A percentile compares a stretch with the other conserved stretches of the same genome.
phyloP scores from a whole-genome alignment of 2,329 filamentous ascomycete genomes.

The Xylaria sp. region DNA sequence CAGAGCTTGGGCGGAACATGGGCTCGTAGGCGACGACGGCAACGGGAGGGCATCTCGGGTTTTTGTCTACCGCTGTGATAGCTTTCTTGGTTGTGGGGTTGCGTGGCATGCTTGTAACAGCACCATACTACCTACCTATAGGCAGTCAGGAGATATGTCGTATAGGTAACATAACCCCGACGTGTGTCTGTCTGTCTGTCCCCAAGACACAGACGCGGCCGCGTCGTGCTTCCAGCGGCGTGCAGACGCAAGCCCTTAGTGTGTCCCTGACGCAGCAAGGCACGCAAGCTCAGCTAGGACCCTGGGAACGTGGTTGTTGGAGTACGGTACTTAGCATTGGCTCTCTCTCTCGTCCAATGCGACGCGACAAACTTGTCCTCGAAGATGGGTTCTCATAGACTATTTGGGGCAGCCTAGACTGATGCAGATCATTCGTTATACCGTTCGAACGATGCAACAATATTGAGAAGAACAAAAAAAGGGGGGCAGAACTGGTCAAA shows the following conservation, averaged over 20 bases:
- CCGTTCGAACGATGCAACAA: slow-evolving; percentile 14
- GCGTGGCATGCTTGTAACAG: neutral
- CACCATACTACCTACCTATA: too few species aligned
- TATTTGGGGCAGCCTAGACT: slow-evolving; percentile 21
- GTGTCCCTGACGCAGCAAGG: slow-evolving; percentile 23
- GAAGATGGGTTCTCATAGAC: slow-evolving; percentile 14
- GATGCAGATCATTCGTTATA: slow-evolving; percentile 22
- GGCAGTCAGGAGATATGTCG: too few species aligned
- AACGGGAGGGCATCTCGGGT: slow-evolving; percentile 13
- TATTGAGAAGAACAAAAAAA: neutral
- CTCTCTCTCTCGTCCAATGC: slow-evolving; percentile 12
- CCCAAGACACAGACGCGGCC: slow-evolving; percentile 7
- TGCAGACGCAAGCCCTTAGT: slow-evolving; percentile 14
- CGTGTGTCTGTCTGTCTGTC: slow-evolving; percentile 7
- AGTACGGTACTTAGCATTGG: slow-evolving; percentile 9
- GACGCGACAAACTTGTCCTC: slow-evolving; percentile 4
- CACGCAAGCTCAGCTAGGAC: slow-evolving; percentile 28
- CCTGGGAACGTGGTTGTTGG: slow-evolving; percentile 27
- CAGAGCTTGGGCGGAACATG: neutral
- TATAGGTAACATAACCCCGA: neutral
- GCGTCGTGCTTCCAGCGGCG: slow-evolving; percentile 20
- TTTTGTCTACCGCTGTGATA: slow-evolving; percentile 9
- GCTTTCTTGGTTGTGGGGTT: slow-evolving; percentile 11
- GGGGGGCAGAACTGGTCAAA: slow-evolving; percentile 22
- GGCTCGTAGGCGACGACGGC: slow-evolving; percentile 9